A percentile compares a stretch with the other conserved stretches of the same genome.
Conservation (phyloP, 1,284 basidiomycete species). For the Ustilago vetiveriae region DNA sequence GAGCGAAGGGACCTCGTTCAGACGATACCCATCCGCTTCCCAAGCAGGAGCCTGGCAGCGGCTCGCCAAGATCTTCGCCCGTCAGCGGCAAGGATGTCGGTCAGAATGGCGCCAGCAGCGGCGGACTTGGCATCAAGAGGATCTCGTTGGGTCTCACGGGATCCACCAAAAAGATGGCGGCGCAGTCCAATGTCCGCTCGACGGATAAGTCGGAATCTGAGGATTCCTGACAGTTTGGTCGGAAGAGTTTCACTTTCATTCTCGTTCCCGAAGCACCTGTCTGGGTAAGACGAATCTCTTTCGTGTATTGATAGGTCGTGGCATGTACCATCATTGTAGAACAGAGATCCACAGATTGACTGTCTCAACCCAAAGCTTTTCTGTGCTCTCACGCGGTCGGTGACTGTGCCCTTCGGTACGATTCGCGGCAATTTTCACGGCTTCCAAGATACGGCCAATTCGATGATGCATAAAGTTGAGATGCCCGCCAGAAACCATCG, state of each 20-base stretch:
- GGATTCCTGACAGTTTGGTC: slow-evolving; percentile 12
- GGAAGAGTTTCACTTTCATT: neutral
- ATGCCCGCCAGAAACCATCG: no score
- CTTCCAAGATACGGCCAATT: neutral
- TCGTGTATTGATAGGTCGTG: slow-evolving; percentile 5
- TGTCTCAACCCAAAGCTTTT: neutral
- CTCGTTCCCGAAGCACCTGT: slow-evolving; percentile 7
- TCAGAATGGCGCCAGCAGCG: slow-evolving; percentile 20
- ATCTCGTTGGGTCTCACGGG: slow-evolving; percentile 44
- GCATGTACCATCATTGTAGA: slow-evolving; percentile 40
- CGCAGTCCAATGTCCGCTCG: slow-evolving; percentile 35
- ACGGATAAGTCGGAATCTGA: slow-evolving; percentile 27
- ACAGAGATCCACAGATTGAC: slow-evolving; percentile 13
- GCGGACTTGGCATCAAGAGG: slow-evolving; percentile 40
- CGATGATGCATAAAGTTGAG: neutral
- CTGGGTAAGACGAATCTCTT: slow-evolving; percentile 8
- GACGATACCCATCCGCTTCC: slow-evolving; percentile 16
- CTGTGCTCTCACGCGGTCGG: no score
- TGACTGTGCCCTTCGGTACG: no score
- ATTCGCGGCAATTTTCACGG: slow-evolving; percentile 31
- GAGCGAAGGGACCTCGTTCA: slow-evolving; percentile 13
- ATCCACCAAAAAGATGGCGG: slow-evolving; percentile 46
- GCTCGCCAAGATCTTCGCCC: slow-evolving; percentile 5
- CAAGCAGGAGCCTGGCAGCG: slow-evolving; percentile 9
- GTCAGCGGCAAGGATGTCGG: slow-evolving; percentile 6